phyloP scores from a whole-genome alignment of 2,329 filamentous ascomycete genomes.

The Pestalotiopsis sp. region DNA sequence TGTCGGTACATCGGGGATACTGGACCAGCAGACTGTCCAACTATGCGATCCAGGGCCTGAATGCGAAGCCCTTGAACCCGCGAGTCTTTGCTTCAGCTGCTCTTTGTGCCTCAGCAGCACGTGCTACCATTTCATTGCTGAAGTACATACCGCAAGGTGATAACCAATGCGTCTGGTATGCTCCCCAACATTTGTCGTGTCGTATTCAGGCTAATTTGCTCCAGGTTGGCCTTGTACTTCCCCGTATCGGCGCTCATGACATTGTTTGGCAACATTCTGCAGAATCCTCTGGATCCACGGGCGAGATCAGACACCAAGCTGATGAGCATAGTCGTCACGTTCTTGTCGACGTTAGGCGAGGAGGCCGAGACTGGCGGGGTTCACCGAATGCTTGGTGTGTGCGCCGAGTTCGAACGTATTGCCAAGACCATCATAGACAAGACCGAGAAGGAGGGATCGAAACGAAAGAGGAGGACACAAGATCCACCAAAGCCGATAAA shows the following conservation, averaged over 20 bases:
- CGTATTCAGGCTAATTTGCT: slow-evolving; percentile 27
- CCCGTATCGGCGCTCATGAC: slow-evolving; percentile 94
- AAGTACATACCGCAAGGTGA: slow-evolving; percentile 97
- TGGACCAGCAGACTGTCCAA: slow-evolving; percentile 96
- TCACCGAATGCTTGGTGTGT: slow-evolving; percentile 90
- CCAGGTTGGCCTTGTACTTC: slow-evolving; percentile 89
- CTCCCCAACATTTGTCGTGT: slow-evolving; percentile 16
- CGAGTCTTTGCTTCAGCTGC: slow-evolving; percentile 92
- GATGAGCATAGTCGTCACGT: slow-evolving; percentile 92
- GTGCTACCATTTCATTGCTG: slow-evolving; percentile 89
- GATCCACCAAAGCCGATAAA: slow-evolving; percentile 39
- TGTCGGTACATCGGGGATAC: slow-evolving; percentile 97
- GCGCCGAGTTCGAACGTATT: slow-evolving; percentile 95
- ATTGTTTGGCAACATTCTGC: slow-evolving; percentile 92
- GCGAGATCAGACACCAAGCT: slow-evolving; percentile 86
- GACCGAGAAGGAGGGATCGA: slow-evolving; percentile 79
- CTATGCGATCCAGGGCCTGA: slow-evolving; percentile 92
- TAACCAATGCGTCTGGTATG: slow-evolving; percentile 91
- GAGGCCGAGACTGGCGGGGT: slow-evolving; percentile 91
- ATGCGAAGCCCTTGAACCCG: slow-evolving; percentile 87
- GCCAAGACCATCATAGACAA: slow-evolving; percentile 89
- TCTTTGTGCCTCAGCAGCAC: slow-evolving; percentile 87
- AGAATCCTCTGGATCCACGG: slow-evolving; percentile 88
- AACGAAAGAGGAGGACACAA: slow-evolving; percentile 81
- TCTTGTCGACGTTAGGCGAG: slow-evolving; percentile 83